These are phyloP conservation scores for Akanthomyces dipterigenus DNA, from an alignment of 2,329 filamentous ascomycete genomes.

Conservation along the genomic window DNA sequence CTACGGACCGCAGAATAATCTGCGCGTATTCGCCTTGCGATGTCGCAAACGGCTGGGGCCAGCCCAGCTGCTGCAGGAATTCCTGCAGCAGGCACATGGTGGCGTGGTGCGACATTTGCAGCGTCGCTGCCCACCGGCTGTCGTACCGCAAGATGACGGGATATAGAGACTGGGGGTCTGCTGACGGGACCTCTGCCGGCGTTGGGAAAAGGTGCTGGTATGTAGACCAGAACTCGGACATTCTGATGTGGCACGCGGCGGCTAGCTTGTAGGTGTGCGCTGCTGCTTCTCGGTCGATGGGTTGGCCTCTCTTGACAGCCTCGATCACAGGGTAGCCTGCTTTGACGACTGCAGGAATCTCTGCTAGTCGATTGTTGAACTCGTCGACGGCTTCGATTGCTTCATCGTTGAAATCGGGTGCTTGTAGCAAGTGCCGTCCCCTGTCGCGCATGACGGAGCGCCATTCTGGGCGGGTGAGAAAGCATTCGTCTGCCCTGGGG, in stretches of 20 bases:
- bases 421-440: constrained; percentile 21
- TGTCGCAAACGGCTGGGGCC: constrained; percentile 20
- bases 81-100: constrained; percentile 34
- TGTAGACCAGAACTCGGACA: constrained; percentile 26
- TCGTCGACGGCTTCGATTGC: constrained; percentile 24
- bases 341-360: constrained; percentile 27
- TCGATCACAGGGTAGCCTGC: constrained; percentile 27
- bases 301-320: constrained; percentile 21
- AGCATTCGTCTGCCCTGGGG: constrained; percentile 27
- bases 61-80: constrained; percentile 26
- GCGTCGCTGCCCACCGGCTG: constrained; percentile 25
- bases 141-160: constrained; percentile 25
- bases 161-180: constrained; percentile 27
- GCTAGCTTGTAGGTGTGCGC: constrained; percentile 23
- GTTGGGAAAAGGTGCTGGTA: constrained; percentile 20
- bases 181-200: constrained; percentile 22
- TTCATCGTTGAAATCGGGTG: constrained; percentile 17
- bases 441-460: constrained; percentile 24
- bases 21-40: constrained; percentile 22
- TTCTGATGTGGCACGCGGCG: constrained; percentile 22
- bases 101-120: constrained; percentile 32
- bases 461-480: constrained; percentile 31
- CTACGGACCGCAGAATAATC: constrained; percentile 31
- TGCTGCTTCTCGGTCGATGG: constrained; percentile 23
- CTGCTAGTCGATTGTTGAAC: constrained; percentile 28